phyloP scores from a whole-genome alignment of 192 early-diverging fungal genomes.

The Podila minutissima region DNA sequence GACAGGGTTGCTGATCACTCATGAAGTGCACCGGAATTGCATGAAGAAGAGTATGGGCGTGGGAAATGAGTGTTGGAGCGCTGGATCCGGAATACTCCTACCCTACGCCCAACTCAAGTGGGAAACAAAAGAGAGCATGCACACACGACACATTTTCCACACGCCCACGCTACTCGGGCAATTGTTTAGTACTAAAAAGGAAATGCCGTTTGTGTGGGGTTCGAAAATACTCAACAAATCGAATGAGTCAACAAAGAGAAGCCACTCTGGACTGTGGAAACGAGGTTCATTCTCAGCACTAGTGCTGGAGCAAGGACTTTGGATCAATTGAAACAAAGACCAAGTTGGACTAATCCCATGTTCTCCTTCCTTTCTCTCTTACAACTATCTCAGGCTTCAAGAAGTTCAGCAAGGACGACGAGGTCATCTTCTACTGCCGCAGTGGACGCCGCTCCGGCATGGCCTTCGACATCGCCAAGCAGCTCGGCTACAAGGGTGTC shows the following conservation, averaged over 20 bases:
- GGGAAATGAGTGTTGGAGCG: no score
- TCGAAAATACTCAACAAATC: no score
- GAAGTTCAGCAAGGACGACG: slow-evolving; percentile 61
- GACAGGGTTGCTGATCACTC: no score
- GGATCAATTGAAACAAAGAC: neutral
- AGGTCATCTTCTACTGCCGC: slow-evolving; percentile 76
- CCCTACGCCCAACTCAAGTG: no score
- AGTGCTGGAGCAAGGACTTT: neutral
- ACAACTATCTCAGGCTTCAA: slow-evolving; percentile 54
- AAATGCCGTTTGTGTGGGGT: slow-evolving; percentile 36
- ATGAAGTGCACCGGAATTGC: no score
- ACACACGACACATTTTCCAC: no score
- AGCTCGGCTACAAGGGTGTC: slow-evolving; percentile 60
- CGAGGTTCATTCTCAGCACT: no score
- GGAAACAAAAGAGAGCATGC: no score
- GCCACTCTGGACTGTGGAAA: neutral
- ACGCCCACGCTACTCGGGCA: no score
- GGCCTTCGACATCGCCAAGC: slow-evolving; percentile 65
- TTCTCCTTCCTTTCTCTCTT: neutral
- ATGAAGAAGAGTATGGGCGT: no score
- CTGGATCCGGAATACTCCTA: no score
- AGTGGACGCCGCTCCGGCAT: slow-evolving; percentile 72
- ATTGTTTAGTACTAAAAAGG: slow-evolving; percentile 21
- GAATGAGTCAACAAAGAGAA: neutral
- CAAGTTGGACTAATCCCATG: neutral